Base-by-base conservation (phyloP, 169 alveolate species). In the Sarcocystis neurona region DNA sequence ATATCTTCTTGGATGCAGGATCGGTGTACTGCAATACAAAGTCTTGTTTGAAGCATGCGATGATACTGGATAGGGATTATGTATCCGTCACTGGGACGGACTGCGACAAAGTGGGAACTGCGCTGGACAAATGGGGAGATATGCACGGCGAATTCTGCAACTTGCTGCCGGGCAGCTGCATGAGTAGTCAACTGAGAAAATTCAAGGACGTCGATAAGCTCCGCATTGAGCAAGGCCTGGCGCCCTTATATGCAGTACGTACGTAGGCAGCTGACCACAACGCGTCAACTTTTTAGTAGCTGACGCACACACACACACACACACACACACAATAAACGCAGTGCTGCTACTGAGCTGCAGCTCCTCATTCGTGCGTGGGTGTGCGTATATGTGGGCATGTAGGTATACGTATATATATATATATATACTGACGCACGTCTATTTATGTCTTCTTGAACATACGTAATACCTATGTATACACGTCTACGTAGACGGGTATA, bases 131-230 rank as follows among this genome's bases (percentile, higher is more conserved):
- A 27, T 72, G 82, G 82, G 82, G 82, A 41, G 82, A 72, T 32
- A 72, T 72, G 82, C 34, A 56, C 15, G 82, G 82, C 4, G 58
- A 72, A 23, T 72, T 72, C 27, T 72, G 82, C 53, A 0, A 43
- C 27, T 23, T 72, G 82, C 34, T 72, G 41, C 82, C 82, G 1
- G 82, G 82, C 34, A 72, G 58, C 46, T 72, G 82, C 46, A 72
- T 72, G 48, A 72, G 48, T 18, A 39, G 82, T 2, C 82, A 72
- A 39, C 82, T 72, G 20, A 47, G 82, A 56, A 72, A 72, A 32
- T 72, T 72, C 82, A 72, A 72, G 82, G 82, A 72, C 5, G 53
- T 72, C 58, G 82, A 72, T 53, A 72, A 18, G 82, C 82, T 72
- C 8, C 82, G 82, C 6, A 72, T 72, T 39, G 58, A 72, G 56